Conservation (phyloP, 164 flowering plant genomes). For the Cinnamomum micranthum region DNA sequence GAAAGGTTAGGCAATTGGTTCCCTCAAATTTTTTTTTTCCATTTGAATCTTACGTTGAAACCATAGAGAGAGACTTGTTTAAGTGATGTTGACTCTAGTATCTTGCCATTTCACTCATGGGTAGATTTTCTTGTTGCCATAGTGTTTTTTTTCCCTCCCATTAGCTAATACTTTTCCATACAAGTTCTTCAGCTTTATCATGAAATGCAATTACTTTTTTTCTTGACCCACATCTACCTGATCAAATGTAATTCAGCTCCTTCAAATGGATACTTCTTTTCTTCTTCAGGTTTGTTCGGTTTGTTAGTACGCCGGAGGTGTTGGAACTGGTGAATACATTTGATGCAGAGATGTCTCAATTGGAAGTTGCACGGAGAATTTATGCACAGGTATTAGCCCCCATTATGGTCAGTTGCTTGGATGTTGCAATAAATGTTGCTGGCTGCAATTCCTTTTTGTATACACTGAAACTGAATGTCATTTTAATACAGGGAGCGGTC, state of each 20-base stretch:
- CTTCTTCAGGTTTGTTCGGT: conserved; percentile 74
- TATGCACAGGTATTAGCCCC: conserved; percentile 67
- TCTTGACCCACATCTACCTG: too few species aligned
- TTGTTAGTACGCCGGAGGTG: conserved; percentile 93
- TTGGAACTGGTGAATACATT: conserved; percentile 72
- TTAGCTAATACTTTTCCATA: background rate
- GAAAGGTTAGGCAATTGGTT: conserved; percentile 53
- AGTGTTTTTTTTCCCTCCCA: background rate
- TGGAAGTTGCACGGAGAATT: conserved; percentile 81
- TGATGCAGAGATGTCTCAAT: conserved; percentile 93
- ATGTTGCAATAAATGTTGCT: background rate
- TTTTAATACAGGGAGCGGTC: conserved; percentile 69
- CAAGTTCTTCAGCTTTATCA: background rate
- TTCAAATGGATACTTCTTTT: too few species aligned
- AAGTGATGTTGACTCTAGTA: background rate
- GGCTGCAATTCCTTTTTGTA: background rate
- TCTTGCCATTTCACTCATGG: background rate
- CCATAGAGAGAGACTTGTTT: too few species aligned
- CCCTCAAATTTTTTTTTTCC: too few species aligned
- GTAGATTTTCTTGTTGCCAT: background rate
- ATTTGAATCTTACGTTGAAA: background rate
- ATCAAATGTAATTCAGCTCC: too few species aligned
- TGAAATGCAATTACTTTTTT: background rate
- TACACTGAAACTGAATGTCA: conserved; percentile 16
- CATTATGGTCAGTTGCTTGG: conserved; percentile 1